Evolutionary conservation across 2,329 filamentous ascomycete species (phyloP).

Genomic region (Alternaria panax): DNA sequence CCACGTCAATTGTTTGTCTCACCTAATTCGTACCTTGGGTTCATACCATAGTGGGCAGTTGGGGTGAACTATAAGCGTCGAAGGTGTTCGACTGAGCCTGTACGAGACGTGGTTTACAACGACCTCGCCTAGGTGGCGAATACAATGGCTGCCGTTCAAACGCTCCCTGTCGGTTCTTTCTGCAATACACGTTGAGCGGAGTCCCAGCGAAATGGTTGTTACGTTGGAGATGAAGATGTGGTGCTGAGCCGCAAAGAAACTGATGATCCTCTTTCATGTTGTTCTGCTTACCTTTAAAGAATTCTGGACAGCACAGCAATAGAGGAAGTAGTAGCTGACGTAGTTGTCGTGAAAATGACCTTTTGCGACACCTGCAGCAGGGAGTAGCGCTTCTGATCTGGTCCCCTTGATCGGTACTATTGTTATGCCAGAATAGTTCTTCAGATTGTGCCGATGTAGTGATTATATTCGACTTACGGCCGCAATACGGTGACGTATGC

Average conservation of each 20-base stretch:
- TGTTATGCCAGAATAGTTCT: not conserved
- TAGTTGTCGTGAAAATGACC: not conserved
- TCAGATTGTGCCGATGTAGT: not conserved
- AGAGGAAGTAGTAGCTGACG: not conserved
- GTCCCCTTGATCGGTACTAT: not conserved
- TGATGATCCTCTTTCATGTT: not conserved
- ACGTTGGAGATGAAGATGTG: not conserved
- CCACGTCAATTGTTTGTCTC: not conserved
- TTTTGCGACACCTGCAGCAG: not conserved
- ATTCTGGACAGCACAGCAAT: not conserved
- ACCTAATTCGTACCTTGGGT: not conserved
- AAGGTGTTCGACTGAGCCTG: not conserved
- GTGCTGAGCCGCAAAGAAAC: not conserved
- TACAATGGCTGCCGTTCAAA: not conserved
- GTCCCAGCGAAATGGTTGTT: not conserved
- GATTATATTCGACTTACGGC: not conserved
- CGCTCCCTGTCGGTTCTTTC: not conserved
- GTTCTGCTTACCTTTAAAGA: not conserved
- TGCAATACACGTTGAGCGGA: conserved; percentile 7
- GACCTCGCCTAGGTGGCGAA: conserved; percentile 7
- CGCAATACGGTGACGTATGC: conserved; percentile 12
- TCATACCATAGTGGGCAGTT: conserved; percentile 7
- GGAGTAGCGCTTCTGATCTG: not conserved
- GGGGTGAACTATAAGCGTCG: not conserved
- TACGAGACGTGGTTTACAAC: conserved; percentile 3